Base-by-base conservation (phyloP, 768 basidiomycete species). In the Naganishia onofrii region DNA sequence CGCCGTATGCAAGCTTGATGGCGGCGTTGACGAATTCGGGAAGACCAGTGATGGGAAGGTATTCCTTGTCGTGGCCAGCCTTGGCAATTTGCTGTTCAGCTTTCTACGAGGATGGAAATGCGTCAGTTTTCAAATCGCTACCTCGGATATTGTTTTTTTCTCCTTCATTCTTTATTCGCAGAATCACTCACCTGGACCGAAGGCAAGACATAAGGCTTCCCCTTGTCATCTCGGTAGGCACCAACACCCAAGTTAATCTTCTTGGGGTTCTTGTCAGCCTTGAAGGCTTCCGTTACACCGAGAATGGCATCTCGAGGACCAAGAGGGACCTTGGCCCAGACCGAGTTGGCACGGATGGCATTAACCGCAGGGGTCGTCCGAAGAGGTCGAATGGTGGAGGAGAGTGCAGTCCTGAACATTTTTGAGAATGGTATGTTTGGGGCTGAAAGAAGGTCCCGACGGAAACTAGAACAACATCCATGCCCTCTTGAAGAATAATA, bases 221-320 rank as follows among this genome's bases (percentile, higher is more conserved):
- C 96, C 67, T 89, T 85, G 73, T 88, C 91, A 76, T 99, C 93
- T 71, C 96, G 87, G 73, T 79, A 79, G 32, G 78, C 91, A 76
- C 96, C 96, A 74, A 97, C 96, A 78, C 96, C 96, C 70, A 99
- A 85, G 83, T 98, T 99, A 78, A 99, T 95, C 82, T 98, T 98
- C 74, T 88, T 88, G 21, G 90, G 84, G 80, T 90, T 88, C 76
- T 87, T 89, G 86, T 97, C 93, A 53, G 92, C 92, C 84, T 94
- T 96, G 87, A 93, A 99, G 32, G 93, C 92, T 79, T 97, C 95
- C 32, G 91, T 90, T 58, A 99, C 79, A 74, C 82, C 81, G 76
- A 76, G 74, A 72, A 79, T 79, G 42, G 72, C 60, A 46, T 76
- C 74, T 44, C 74, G 65, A 51, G 65, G 70, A 13, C 71, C 70